A percentile compares a stretch with the other conserved stretches of the same genome.
These are phyloP conservation scores for Saturnispora sekii DNA, from an alignment of 805 yeast genomes.

Conservation along the genomic window DNA sequence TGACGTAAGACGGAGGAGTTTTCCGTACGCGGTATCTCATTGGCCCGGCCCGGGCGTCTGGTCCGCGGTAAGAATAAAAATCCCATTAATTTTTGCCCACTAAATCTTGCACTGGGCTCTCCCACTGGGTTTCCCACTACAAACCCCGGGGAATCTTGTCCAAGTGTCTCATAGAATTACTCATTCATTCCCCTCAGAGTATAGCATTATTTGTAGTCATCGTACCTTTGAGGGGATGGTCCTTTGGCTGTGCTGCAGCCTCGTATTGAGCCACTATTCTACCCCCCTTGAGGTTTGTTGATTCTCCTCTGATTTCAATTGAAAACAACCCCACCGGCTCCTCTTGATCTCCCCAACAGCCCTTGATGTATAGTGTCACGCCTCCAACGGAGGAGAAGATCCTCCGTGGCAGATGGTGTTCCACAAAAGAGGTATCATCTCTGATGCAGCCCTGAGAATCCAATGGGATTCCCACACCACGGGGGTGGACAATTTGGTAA, in stretches of 20 bases:
- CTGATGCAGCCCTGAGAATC: slow-evolving; percentile 54
- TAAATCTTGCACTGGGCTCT: too few species aligned
- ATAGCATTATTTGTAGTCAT: not conserved
- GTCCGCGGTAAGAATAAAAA: too few species aligned
- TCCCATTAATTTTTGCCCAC: too few species aligned
- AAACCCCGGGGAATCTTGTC: too few species aligned
- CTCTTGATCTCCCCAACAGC: slow-evolving; percentile 53
- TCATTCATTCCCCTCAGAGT: too few species aligned
- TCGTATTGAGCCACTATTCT: slow-evolving; percentile 78
- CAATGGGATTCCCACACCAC: slow-evolving; percentile 32
- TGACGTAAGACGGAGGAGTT: too few species aligned
- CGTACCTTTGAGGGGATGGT: slow-evolving; percentile 39
- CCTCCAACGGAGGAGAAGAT: slow-evolving; percentile 60
- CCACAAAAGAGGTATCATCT: slow-evolving; percentile 53
- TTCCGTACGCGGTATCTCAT: too few species aligned
- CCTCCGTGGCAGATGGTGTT: slow-evolving; percentile 72
- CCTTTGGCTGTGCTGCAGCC: slow-evolving; percentile 87
- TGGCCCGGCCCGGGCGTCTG: too few species aligned
- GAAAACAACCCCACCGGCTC: slow-evolving; percentile 50
- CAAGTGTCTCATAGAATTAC: too few species aligned
- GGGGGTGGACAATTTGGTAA: slow-evolving; percentile 53
- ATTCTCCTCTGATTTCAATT: slow-evolving; percentile 74
- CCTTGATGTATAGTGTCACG: slow-evolving; percentile 57
- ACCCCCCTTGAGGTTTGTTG: slow-evolving; percentile 43
- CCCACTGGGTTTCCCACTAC: too few species aligned